Base-by-base conservation (phyloP, 345 rosid genomes). In the Mangifera indica region DNA sequence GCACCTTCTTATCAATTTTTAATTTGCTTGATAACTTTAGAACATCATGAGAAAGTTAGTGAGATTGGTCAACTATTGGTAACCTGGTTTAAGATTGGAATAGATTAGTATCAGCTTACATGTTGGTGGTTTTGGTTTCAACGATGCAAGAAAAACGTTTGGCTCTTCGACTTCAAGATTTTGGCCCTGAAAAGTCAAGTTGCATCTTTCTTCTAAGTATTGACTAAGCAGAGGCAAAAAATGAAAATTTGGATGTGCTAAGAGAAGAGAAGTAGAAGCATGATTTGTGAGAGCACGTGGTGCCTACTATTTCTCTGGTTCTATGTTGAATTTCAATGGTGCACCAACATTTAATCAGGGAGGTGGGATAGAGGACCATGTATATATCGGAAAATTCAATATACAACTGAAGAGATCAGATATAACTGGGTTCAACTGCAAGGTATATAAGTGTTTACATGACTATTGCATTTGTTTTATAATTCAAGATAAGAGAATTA, bases 341-440 rank as follows among this genome's bases (percentile, higher is more conserved):
- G 20, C 3, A n/a, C n/a, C 63, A 25, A 22, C 34, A 37, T 37
- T 29, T 58, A 1, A 20, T 37, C 40, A 6, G n/a, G 40, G 29
- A 14, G 40, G 2, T 2, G 63, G n/a, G 40, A 10, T 26, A 40
- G 42, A 37, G 20, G 10, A 59, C 32, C n/a, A 26, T 5, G 42
- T 40, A 59, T 59, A 14, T 59, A 59, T 59, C 42, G 20, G 63
- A 59, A n/a, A 59, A 57, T 57, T 10, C 15, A 13, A n/a, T 59
- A 24, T 14, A 59, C 42, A 14, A 59, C n/a, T 59, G 20, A 59
- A 59, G 3, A 11, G 63, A 18, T 34, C 13, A 17, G 24, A 61
- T 34, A 9, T 15, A 32, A 1, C 7, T 34, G 13, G 65, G 24
- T 5, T 34, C 15, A 45, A 17, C 7, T 7, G 18, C 65, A 32